phyloP scores from a whole-genome alignment of 345 rosid species.

The Cardiospermum halicacabum region DNA sequence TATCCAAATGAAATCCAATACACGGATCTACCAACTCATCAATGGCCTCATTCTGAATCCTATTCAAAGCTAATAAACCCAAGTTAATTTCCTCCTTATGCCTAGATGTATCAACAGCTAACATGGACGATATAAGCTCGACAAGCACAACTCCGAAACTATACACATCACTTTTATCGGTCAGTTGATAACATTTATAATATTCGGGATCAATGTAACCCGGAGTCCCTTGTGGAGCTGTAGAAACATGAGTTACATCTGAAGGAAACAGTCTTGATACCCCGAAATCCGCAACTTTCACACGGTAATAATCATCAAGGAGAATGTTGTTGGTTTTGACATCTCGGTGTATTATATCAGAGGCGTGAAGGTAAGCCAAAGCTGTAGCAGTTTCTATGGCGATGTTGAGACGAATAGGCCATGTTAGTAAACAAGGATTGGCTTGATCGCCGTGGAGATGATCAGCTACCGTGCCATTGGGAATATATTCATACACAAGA shows the following conservation, averaged over 20 bases:
- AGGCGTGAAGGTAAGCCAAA: slow-evolving; percentile 56
- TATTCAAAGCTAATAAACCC: slow-evolving; percentile 49
- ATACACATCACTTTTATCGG: slow-evolving; percentile 59
- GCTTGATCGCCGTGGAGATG: slow-evolving; percentile 45
- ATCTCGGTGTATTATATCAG: slow-evolving; percentile 50
- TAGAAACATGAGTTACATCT: slow-evolving; percentile 58
- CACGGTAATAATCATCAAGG: slow-evolving; percentile 43
- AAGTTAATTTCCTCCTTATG: slow-evolving; percentile 46
- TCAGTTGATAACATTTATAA: slow-evolving; percentile 50
- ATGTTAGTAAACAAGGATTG: slow-evolving; percentile 25
- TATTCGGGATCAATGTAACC: slow-evolving; percentile 68
- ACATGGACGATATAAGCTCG: slow-evolving; percentile 57
- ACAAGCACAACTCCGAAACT: slow-evolving; percentile 68
- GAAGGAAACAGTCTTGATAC: slow-evolving; percentile 47
- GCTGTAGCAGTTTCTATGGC: slow-evolving; percentile 62
- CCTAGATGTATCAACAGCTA: slow-evolving; percentile 55
- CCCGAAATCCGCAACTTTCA: slow-evolving; percentile 68
- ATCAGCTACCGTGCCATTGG: slow-evolving; percentile 58
- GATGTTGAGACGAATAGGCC: slow-evolving; percentile 54
- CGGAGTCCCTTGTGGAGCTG: slow-evolving; percentile 69
- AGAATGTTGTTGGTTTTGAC: slow-evolving; percentile 68
- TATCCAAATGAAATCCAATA: slow-evolving; percentile 38
- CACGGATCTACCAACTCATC: slow-evolving; percentile 47
- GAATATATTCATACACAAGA: slow-evolving; percentile 57
- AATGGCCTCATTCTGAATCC: slow-evolving; percentile 34